Base-by-base conservation (phyloP, 2,329 filamentous ascomycete genomes). In the Cordyceps pruinosa region DNA sequence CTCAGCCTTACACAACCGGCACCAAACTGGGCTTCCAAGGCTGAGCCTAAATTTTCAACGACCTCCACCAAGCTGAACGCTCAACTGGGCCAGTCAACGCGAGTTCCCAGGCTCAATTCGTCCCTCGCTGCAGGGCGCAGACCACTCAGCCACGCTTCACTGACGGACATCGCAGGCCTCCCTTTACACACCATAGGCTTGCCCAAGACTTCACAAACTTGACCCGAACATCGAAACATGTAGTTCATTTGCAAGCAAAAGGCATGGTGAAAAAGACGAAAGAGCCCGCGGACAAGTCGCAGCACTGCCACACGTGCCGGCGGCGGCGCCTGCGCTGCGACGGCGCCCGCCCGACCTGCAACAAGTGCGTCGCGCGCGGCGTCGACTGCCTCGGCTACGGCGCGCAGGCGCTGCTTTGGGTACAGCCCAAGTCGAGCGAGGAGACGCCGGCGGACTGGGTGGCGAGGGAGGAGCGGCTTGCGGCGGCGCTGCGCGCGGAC, bases 301-400 rank as follows among this genome's bases (percentile, higher is more conserved):
- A 55, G 32, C 44, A 56, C 30, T 58, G 51, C 34, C 60, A 62
- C 21, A 59, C 60, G 2, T 61, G 59, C 41, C 60, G 59, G 3
- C 60, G 59, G 8, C 57, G 54, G 13, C 57, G 60, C 19, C 59
- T 59, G 44, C 59, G 59, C 34, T 62, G 60, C 44, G 60, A 61
- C 42, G 60, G 49, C 32, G 23, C 37, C 28, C 56, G 53, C 26
- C 60, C 59, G 17, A 46, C 37, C 28, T 62, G 60, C 55, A 39
- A 47, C 19, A 62, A 62, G 17, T 62, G 60, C 39, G 50, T 44
- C 35, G 41, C 30, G 12, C 49, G 60, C 13, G 60, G 60, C 35
- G 55, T 59, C 28, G 59, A 62, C 32, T 62, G 60, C 44, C 55
- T 62, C 15, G 59, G 59, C 32, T 61, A 62, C 48, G 60, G 55